Evolutionary conservation across 148 eudicot genomes (phyloP), one percentile per base, ranked within the genome.

Genomic region (Chenopodium album): DNA sequence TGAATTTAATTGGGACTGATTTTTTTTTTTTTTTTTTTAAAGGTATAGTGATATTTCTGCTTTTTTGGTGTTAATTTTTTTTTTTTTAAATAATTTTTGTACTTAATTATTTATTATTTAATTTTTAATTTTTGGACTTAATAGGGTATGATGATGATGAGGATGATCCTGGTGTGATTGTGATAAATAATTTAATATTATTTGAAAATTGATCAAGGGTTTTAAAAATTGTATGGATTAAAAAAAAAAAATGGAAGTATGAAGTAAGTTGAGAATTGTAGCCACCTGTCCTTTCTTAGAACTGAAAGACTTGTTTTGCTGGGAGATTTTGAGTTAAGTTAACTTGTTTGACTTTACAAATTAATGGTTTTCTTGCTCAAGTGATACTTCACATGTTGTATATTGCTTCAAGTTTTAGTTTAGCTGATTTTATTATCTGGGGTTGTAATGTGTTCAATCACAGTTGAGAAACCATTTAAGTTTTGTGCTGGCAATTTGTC

Each of bases 271-370:
- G 37, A 75, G 75, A 59, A 29, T 56, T 68, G 63, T 3, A 23
- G 82, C 52, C 50, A 75, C 37, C 52, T 77, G 37, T 76, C 77
- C 47, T 76, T 79, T 72, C 83, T 80, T 77, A 46, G 62, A 85
- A 82, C 23, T 78, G 62, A 67, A 52, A 75, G 62, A 77, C 79
- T 59, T 78, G 81, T 52, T 77, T 60, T 68, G 65, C 20, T 81
- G 79, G 46, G 83, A 71, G 84, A 80, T 80, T 83, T 74, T 84
- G 80, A 10, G 84, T 81, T 60, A 81, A 85, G 84, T 74, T 67
- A 79, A 52, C 84, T 67, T 81, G 78, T 82, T 85, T 80, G 87
- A 78, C 84, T 85, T 81, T 85, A 41, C 60, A 10, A 56, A 28
- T 26, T 29, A 29, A 34, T 37, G 14, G 67, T 31, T 85, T 62